These are phyloP conservation scores for Diaporthe australafricana DNA, from an alignment of 2,329 filamentous ascomycete genomes.

Conservation along the genomic window DNA sequence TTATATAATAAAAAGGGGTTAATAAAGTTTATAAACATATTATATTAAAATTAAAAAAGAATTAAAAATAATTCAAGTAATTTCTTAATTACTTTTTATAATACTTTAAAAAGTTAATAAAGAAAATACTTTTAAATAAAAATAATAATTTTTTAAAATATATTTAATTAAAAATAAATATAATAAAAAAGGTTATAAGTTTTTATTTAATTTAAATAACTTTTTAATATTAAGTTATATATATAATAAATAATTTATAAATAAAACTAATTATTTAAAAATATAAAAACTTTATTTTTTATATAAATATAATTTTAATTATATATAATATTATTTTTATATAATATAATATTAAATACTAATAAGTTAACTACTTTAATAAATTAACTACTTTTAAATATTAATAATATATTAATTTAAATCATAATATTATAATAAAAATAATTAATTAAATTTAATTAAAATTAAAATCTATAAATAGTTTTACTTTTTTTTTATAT, in stretches of 20 bases:
- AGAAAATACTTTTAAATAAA: background rate
- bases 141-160: too few relatives aligned
- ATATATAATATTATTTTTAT: background rate
- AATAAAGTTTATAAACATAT: background rate
- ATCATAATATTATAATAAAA: too few relatives aligned
- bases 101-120: background rate
- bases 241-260: background rate
- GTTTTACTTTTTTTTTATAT: too few relatives aligned
- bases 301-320: background rate
- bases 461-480: too few relatives aligned
- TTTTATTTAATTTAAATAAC: background rate
- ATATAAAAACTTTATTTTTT: background rate
- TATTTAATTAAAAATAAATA: background rate
- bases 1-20: background rate
- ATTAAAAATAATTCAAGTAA: background rate
- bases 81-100: background rate
- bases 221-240: background rate
- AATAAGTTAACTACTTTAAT: too few relatives aligned
- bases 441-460: too few relatives aligned
- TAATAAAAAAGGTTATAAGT: background rate
- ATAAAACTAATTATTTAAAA: background rate
- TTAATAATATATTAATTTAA: too few relatives aligned
- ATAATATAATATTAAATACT: background rate
- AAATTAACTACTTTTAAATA: too few relatives aligned
- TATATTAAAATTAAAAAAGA: background rate